Evolutionary conservation across 495 filamentous ascomycete species (phyloP), one percentile per base, ranked within the genome.

Genomic region (Astrocystis sublimbata): DNA sequence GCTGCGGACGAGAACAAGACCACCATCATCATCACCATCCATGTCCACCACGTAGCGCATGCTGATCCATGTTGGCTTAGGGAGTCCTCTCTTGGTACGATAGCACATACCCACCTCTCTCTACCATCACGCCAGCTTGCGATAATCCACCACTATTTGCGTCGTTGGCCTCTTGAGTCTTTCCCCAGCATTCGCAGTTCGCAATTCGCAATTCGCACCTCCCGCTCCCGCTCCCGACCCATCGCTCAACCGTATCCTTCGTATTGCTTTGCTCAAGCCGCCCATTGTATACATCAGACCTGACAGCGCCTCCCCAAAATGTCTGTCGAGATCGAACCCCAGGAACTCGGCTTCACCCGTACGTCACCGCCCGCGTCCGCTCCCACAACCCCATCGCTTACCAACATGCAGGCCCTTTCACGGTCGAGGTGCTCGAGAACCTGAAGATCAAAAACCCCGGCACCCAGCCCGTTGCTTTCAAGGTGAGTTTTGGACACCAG

Each of bases 291-390:
- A 61, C 36, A 61, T 58, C 61, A 42, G 26, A 17, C 24, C 28
- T 15, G 28, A 26, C 43, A 46, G 41, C 36, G 30, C 50, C 31
- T 65, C 69, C 42, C 46, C 80, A 82, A 58, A 74, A 98, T 98
- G 94, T 96, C 93, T 62, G 86, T 98, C 74, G 89, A 96, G 69
- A 89, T 98, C 71, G 88, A 94, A 64, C 96, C 94, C 40, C 75
- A 83, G 61, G 94, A 98, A 84, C 86, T 98, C 64, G 87, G 88
- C 79, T 98, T 98, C 81, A 88, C 88, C 72, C 89, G 94, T 97
- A 82, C 66, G 91, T 81, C 65, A 56, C 58, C 41, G 51, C 53
- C 36, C 13, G 23, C 40, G 49, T 31, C 23, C 36, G 17, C 33
- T n/a, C 36, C 8, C 35, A 46, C 28, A 36, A 7, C 51, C 33